Evolutionary conservation across 2,329 filamentous ascomycete genomes (phyloP).

Genomic region (Paramyrothecium roridum): DNA sequence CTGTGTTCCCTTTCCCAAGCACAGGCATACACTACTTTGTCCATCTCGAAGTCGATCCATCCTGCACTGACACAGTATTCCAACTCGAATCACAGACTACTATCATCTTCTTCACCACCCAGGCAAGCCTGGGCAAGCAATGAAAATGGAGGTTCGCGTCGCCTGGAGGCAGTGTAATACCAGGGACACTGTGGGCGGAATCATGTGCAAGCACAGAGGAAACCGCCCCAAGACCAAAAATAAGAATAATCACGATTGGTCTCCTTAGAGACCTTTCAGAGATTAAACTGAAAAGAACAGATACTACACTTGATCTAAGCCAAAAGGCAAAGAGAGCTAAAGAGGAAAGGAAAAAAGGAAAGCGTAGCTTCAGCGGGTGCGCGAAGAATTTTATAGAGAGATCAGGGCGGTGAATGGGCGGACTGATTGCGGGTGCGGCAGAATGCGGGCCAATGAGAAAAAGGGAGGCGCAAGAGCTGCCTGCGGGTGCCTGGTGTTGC

Average conservation of each 20-base stretch:
- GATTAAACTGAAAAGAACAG: conserved; percentile 98
- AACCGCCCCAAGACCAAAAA: conserved; percentile 39
- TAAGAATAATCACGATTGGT: conserved; percentile 77
- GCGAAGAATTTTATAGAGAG: conserved; percentile 20
- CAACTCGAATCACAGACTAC: neutral
- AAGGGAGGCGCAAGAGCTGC: neutral
- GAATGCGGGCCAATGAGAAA: conserved; percentile 11
- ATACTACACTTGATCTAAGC: conserved; percentile 95
- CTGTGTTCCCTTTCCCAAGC: too few species aligned
- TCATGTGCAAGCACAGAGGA: conserved; percentile 40
- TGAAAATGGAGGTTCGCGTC: conserved; percentile 39
- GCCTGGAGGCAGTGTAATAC: conserved; percentile 43
- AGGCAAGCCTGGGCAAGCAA: conserved; percentile 34
- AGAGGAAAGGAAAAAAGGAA: conserved; percentile 28
- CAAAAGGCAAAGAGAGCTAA: conserved; percentile 52
- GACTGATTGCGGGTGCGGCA: conserved; percentile 11
- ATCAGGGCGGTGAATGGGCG: conserved; percentile 11
- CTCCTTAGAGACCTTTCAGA: conserved; percentile 77
- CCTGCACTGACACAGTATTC: neutral
- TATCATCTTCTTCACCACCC: conserved; percentile 45
- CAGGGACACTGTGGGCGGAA: conserved; percentile 38
- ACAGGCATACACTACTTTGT: too few species aligned
- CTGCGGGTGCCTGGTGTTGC: conserved; percentile 1
- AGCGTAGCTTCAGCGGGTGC: conserved; percentile 9
- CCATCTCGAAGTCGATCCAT: too few species aligned